Evolutionary conservation across 1,139 yeast genomes (phyloP), one percentile per base, ranked within the genome.

Genomic region (Scheffersomyces quercinus): DNA sequence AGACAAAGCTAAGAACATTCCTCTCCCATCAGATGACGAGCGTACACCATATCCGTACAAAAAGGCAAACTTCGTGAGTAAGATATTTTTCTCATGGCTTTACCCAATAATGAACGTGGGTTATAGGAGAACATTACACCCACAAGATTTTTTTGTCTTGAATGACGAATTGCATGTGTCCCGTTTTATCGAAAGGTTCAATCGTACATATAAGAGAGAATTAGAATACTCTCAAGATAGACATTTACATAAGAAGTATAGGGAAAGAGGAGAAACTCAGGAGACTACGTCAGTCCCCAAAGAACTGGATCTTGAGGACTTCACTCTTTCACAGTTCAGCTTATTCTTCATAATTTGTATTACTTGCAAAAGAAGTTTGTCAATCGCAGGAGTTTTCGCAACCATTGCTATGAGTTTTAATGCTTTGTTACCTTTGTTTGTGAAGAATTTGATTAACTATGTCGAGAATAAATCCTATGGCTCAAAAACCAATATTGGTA

Each of bases 61-160:
- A 8, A 49, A 50, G 3, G 67, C 73, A 3, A 74, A 68, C 44
- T 35, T 62, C 12, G 37, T 74, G 9, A 64, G 66, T 3, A 52
- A 58, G 33, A 13, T 65, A 0, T 75, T 81, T 36, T 80, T 80
- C 52, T 61, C 72, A 58, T 85, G 91, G 91, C 68, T 83, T 36
- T 48, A 64, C 12, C 87, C 88, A 0, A 46, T 84, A 3, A 54
- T 85, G 54, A 70, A 65, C 33, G 77, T 76, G 5, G 95, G 95
- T 2, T 87, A 85, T 58, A 73, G 75, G 45, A 73, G 95, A 53
- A 82, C 88, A 0, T 63, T 87, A 32, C 81, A 79, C 41, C 80
- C 82, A 5, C 75, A 78, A 43, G 95, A 87, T 62, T 60, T 86
- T 43, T 85, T 70, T 62, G 65, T 64, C 34, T 68, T 85, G 41